Conservation (phyloP, 2,329 filamentous ascomycete species). For the Purpureocillium takamizusanense region DNA sequence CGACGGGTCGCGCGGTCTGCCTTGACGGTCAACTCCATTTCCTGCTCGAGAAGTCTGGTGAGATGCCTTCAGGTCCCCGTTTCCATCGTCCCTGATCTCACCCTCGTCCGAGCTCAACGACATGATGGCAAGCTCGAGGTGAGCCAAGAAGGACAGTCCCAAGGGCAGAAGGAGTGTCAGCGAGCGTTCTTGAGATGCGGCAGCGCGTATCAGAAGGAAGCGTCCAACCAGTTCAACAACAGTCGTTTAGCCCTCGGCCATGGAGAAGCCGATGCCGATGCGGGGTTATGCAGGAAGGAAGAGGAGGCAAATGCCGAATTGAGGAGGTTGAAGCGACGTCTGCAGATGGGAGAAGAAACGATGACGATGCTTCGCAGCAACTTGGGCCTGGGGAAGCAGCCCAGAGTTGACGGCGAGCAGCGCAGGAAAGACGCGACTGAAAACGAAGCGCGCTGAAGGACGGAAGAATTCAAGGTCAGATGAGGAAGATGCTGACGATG, state of each 20-base stretch:
- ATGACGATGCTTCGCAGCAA: too few relatives aligned
- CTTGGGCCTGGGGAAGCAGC: too few relatives aligned
- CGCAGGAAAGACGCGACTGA: too few relatives aligned
- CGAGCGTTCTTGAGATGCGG: constrained; percentile 17
- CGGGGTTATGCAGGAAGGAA: constrained; percentile 5
- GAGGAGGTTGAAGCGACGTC: not conserved
- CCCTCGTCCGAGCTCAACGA: constrained; percentile 69
- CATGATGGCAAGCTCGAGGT: constrained; percentile 18
- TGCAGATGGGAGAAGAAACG: too few relatives aligned
- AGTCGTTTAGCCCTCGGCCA: constrained; percentile 25
- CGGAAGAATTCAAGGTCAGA: not conserved
- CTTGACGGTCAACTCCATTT: constrained; percentile 84
- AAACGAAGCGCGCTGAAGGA: too few relatives aligned
- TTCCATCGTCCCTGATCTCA: constrained; percentile 71
- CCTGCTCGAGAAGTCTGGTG: constrained; percentile 63
- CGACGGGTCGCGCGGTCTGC: constrained; percentile 64
- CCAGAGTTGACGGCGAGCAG: too few relatives aligned
- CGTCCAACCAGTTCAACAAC: constrained; percentile 30
- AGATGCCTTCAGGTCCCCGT: constrained; percentile 70
- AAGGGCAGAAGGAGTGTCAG: constrained; percentile 22
- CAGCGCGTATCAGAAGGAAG: constrained; percentile 22
- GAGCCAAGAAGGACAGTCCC: not conserved
- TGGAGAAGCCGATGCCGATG: constrained; percentile 13
- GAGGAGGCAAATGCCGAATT: not conserved
- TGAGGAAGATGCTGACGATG: not conserved